Percentiles rank a stretch among this genome's conserved stretches.
Evolutionary conservation across 2,329 filamentous ascomycete genomes (phyloP).

Genomic region (Verticillium klebahnii): DNA sequence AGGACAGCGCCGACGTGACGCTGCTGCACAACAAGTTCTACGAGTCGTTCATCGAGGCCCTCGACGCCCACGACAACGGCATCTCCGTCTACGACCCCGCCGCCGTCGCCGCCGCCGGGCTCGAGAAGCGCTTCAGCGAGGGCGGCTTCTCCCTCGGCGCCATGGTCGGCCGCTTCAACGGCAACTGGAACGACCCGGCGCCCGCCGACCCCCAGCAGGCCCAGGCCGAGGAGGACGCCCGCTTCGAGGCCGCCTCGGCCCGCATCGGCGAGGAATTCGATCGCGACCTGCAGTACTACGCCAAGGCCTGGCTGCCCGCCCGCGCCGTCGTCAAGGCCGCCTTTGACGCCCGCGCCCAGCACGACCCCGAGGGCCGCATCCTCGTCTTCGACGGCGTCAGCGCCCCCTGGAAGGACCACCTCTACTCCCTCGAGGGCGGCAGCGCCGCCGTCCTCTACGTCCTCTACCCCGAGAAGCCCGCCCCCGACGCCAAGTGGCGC

Average conservation of each 20-base stretch:
- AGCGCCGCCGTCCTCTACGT: slow-evolving; percentile 70
- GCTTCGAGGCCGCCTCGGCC: slow-evolving; percentile 70
- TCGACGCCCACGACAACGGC: slow-evolving; percentile 97
- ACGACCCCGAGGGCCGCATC: slow-evolving; percentile 72
- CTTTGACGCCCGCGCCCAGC: slow-evolving; percentile 62
- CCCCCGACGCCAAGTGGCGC: slow-evolving; percentile 79
- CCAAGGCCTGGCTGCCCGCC: slow-evolving; percentile 79
- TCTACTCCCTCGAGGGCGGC: slow-evolving; percentile 76
- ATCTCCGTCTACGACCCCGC: slow-evolving; percentile 75
- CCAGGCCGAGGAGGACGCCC: slow-evolving; percentile 73
- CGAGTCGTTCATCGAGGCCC: slow-evolving; percentile 87
- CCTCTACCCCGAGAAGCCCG: slow-evolving; percentile 79
- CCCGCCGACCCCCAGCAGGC: slow-evolving; percentile 50
- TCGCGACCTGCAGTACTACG: slow-evolving; percentile 72
- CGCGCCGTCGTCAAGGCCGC: slow-evolving; percentile 72
- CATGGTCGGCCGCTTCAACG: slow-evolving; percentile 75
- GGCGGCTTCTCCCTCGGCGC: slow-evolving; percentile 81
- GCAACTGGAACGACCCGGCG: slow-evolving; percentile 68
- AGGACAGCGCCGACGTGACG: slow-evolving; percentile 62
- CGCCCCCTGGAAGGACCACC: slow-evolving; percentile 94
- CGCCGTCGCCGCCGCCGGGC: slow-evolving; percentile 61
- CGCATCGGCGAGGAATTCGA: slow-evolving; percentile 90
- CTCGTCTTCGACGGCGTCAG: slow-evolving; percentile 73
- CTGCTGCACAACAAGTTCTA: slow-evolving; percentile 87
- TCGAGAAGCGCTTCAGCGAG: slow-evolving; percentile 79